Base-by-base conservation (phyloP, 192 early-diverging fungal genomes). In the Coemansia sp. region DNA sequence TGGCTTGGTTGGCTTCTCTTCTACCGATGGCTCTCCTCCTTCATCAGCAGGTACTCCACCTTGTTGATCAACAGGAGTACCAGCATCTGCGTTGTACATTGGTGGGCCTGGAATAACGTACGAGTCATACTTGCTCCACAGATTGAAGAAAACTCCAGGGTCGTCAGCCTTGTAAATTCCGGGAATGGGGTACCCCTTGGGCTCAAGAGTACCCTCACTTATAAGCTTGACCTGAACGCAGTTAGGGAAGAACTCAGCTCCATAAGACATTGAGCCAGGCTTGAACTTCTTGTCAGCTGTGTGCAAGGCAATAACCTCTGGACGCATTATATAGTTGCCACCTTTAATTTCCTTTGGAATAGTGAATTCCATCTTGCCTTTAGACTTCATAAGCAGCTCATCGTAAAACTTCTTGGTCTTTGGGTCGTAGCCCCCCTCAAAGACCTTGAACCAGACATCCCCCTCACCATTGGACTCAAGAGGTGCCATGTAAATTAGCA, bases 171-270 rank as follows among this genome's bases (percentile, higher is more conserved):
- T 53, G 31, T 78, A 78, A 27, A 66, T 58, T 18, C 75, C 75
- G 0, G 75, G 75, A 44, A 78, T 78, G 2, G 41, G 7, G 40
- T 60, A 63, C 3, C 58, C 33, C 36, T 29, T 34, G 1, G 66
- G 66, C 53, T 38, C 34, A 20, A n/a, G 18, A 0, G 34, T 47
- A 1, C 66, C 16, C 1, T 66, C 46, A 15, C 44, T 55, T 15
- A 52, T 43, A 20, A 78, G 47, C 0, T 66, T 69, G 36, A 74
- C 46, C 24, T 65, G 62, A 16, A 58, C 57, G 24, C 77, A 79
- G 73, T 74, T 71, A 2, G 73, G 68, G 41, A 70, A 79, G 2
- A 63, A 70, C 64, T 79, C 72, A 20, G 77, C 72, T 31, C 63
- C 68, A 27, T 40, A 58, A 39, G 24, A 11, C 13, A 55, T 58